Base-by-base conservation (phyloP, 2,329 filamentous ascomycete species). In the Anthostomella pinea region DNA sequence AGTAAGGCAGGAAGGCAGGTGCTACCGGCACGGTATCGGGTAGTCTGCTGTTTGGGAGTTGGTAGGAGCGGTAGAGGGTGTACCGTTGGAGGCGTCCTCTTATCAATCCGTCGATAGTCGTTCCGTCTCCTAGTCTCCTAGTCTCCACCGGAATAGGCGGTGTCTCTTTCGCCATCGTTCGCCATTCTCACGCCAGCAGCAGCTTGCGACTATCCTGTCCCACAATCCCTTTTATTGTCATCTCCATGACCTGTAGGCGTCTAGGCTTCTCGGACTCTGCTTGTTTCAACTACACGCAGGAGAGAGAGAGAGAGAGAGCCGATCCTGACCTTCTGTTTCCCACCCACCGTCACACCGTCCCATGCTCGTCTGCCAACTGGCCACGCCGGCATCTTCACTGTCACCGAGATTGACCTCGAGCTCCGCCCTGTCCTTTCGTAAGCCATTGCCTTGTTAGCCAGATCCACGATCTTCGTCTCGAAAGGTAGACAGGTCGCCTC, bases 131-230 rank as follows among this genome's bases (percentile, higher is more conserved):
- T 39, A 39, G 40, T 43, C 9, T 19, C 9, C 16, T n/a, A 11
- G 18, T 11, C 22, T 26, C 23, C 25, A 10, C 30, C 30, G 18
- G 31, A 25, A 37, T 15, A 28, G 25, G 33, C 33, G 36, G 23
- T 29, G 36, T 40, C 24, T 25, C 38, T 46, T 39, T 48, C 49
- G 46, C 47, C 28, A 52, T 52, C 35, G 33, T 35, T 46, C 40
- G 45, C 43, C 43, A 41, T 50, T 39, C 47, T 48, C 38, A 50
- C 49, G 46, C 46, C 42, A 52, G 27, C 22, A 25, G 13, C 20
- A n/a, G 13, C 18, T 19, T 21, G 30, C 40, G 38, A 23, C 21
- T 34, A 34, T 37, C 29, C 39, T 19, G 26, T 33, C 37, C 37
- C 43, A 46, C 40, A 38, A 34, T 34, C 34, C 21, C 11, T n/a